Conservation (phyloP, 73 alveolate genomes). For the Paraurostyla sp. region DNA sequence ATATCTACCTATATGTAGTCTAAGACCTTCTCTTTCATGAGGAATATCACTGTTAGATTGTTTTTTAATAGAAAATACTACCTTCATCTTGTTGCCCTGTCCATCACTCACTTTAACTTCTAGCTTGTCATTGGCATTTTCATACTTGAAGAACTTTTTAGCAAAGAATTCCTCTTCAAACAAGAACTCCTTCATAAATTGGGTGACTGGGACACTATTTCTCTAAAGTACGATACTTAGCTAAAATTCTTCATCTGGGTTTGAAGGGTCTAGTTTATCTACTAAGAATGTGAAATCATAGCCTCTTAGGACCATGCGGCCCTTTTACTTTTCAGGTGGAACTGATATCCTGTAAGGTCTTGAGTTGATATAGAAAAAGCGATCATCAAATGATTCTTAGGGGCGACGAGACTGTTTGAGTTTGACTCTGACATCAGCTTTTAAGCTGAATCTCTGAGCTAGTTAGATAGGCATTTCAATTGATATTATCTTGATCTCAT, state of each 20-base stretch:
- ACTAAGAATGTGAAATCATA: slow-evolving; percentile 18
- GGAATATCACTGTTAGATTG: neutral
- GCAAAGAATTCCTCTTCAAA: slow-evolving; percentile 37
- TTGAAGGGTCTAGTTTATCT: slow-evolving; percentile 28
- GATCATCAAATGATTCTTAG: slow-evolving; percentile 9
- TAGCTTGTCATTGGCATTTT: neutral
- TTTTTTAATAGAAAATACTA: neutral
- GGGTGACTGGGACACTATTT: slow-evolving; percentile 46
- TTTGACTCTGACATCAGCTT: slow-evolving; percentile 53
- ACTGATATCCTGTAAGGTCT: slow-evolving; percentile 49
- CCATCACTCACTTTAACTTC: slow-evolving; percentile 39
- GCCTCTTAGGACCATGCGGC: slow-evolving; percentile 50
- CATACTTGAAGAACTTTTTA: slow-evolving; percentile 31
- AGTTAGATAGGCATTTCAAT: slow-evolving; percentile 5
- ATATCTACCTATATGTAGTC: slow-evolving; percentile 22
- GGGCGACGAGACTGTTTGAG: slow-evolving; percentile 1
- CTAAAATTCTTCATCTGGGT: slow-evolving; percentile 37
- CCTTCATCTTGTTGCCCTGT: slow-evolving; percentile 33
- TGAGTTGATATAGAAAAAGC: slow-evolving; percentile 21
- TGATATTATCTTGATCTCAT: slow-evolving; percentile 1
- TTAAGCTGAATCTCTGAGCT: slow-evolving; percentile 9
- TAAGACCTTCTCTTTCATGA: slow-evolving; percentile 45
- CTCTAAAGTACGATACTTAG: slow-evolving; percentile 20
- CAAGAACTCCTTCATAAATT: slow-evolving; percentile 52
- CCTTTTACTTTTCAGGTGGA: slow-evolving; percentile 42